Evolutionary conservation across 2,329 filamentous ascomycete species (phyloP).

Genomic region (Diaporthe ilicicola): DNA sequence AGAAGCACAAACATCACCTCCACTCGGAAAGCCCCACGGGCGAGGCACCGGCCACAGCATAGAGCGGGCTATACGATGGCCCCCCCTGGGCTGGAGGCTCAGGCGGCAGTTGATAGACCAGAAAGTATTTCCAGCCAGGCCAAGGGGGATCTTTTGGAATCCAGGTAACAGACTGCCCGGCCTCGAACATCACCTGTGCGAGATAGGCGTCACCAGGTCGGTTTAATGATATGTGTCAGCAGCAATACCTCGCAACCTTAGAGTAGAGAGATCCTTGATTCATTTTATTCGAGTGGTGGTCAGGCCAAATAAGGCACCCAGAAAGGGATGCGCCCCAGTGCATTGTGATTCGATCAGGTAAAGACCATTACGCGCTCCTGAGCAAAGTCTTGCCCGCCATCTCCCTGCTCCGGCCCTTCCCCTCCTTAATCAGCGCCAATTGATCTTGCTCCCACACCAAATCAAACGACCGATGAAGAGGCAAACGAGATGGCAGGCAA

Average conservation of each 20-base stretch:
- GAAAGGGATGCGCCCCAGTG: neutral
- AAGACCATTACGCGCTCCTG: neutral
- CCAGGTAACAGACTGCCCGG: neutral
- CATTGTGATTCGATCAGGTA: neutral
- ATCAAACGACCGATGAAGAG: neutral
- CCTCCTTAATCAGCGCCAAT: too few species aligned
- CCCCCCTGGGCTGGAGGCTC: neutral
- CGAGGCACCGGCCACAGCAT: slow-evolving; percentile 17
- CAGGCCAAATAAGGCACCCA: neutral
- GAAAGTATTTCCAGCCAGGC: neutral
- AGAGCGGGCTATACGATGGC: neutral
- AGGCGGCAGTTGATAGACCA: neutral
- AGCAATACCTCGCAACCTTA: slow-evolving; percentile 1
- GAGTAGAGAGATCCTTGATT: slow-evolving; percentile 8
- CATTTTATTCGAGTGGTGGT: neutral
- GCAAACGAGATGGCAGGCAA: neutral
- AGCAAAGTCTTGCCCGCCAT: neutral
- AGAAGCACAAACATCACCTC: slow-evolving; percentile 34
- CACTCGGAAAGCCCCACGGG: slow-evolving; percentile 9
- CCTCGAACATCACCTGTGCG: neutral
- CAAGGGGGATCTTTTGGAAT: neutral
- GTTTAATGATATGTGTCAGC: slow-evolving; percentile 8
- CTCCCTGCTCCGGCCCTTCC: too few species aligned
- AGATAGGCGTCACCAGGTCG: neutral
- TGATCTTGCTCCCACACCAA: too few species aligned